Evolutionary conservation across 768 basidiomycete species (phyloP), one percentile per base, ranked within the genome.

Genomic region (Serendipita indica): DNA sequence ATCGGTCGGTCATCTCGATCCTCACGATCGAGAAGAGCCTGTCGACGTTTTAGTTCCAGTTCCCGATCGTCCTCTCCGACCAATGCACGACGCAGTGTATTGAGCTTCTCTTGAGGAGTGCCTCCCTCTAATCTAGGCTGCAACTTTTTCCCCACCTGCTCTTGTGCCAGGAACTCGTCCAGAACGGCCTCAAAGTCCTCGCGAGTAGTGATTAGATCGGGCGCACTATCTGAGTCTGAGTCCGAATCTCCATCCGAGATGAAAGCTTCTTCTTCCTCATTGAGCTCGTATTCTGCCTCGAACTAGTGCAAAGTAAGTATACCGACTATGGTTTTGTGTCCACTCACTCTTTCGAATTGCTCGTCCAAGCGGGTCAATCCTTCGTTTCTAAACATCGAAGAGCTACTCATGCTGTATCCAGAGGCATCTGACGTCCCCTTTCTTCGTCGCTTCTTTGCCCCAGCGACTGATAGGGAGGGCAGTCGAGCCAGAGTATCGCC

Each of bases 351-450:
- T 65, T 98, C 93, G 67, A 98, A 99, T 10, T 83, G 79, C 66
- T 97, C 90, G 66, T 99, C 96, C 39, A 99, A 74, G 1, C 83
- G 85, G 57, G 88, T 81, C 28, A 98, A 71, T 0, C 89, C 83
- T 64, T 91, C 86, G 63, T 89, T 98, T 43, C 96, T 81, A 72
- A 81, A 87, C 87, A 98, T 90, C 13, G 90, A 90, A 2, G 90
- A 91, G 65, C 89, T 92, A 69, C 88, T 94, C 92, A 99, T 97
- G 67, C 86, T 89, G 75, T 94, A 94, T 12, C 89, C 92, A 20
- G 89, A 90, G 6, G 89, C 91, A 62, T 90, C 86, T 56, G 87
- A 90, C 0, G 81, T 75, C 2, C 82, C 83, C 64, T 82, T 82
- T 63, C 81, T 75, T 66, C 85, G 74, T 66, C 82, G 78, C 71